phyloP scores from a whole-genome alignment of 371 early-diverging fungal genomes.

The Massospora cicadina region DNA sequence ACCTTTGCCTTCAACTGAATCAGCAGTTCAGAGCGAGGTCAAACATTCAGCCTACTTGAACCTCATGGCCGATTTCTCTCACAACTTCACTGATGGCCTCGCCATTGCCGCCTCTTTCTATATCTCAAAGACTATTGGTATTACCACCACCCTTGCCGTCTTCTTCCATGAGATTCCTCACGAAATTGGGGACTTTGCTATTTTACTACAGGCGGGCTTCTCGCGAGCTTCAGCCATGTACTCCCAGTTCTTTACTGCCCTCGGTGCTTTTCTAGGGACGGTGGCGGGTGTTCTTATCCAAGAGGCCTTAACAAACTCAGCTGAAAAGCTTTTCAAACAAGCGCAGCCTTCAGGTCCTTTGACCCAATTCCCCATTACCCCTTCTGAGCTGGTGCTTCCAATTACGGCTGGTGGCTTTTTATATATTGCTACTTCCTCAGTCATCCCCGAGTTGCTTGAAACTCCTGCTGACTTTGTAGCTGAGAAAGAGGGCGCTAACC shows the following conservation, averaged over 20 bases:
- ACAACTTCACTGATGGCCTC: conserved; percentile 87
- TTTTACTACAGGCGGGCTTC: conserved; percentile 69
- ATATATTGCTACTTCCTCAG: conserved; percentile 75
- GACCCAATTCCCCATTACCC: conserved; percentile 10
- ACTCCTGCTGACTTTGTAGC: conserved; percentile 31
- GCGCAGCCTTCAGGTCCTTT: conserved; percentile 8
- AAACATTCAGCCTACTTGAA: conserved; percentile 64
- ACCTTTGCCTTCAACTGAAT: not conserved
- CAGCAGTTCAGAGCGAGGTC: conserved; percentile 15
- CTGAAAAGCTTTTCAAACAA: not conserved
- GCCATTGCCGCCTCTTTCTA: conserved; percentile 81
- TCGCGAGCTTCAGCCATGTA: conserved; percentile 49
- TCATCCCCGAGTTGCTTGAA: conserved; percentile 64
- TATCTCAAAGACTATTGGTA: conserved; percentile 59
- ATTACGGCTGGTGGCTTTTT: conserved; percentile 79
- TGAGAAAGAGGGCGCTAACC: conserved; percentile 26
- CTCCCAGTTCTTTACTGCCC: conserved; percentile 67
- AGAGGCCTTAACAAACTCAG: conserved; percentile 21
- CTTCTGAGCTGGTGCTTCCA: conserved; percentile 59
- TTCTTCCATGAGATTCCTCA: conserved; percentile 89
- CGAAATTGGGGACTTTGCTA: conserved; percentile 83
- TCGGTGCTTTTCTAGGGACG: conserved; percentile 67
- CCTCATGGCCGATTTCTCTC: conserved; percentile 69
- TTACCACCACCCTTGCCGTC: conserved; percentile 76
- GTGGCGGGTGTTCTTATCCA: conserved; percentile 62